A percentile compares a stretch with the other conserved stretches of the same genome.
phyloP scores from a whole-genome alignment of 2,329 filamentous ascomycete genomes.

The Neopestalotiopsis sp. region DNA sequence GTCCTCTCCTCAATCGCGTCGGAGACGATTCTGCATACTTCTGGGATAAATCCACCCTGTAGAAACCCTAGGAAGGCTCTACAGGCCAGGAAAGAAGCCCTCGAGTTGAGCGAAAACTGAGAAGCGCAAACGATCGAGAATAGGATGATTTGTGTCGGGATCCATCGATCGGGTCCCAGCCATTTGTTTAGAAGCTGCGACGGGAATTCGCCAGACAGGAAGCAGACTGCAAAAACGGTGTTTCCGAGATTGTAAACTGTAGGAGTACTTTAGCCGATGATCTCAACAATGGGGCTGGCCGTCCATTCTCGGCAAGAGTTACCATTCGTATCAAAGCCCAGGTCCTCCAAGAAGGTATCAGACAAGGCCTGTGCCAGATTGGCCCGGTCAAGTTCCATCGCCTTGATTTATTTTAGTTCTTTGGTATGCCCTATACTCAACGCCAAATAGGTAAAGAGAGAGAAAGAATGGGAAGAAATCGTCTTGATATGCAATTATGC shows the following conservation, averaged over 20 bases:
- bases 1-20: background rate
- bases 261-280: background rate
- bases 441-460: too few relatives aligned
- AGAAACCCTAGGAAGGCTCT: constrained; percentile 34
- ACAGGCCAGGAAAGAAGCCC: constrained; percentile 31
- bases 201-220: constrained; percentile 63
- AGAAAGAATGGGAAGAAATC: too few relatives aligned
- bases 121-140: constrained; percentile 35
- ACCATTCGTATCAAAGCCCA: constrained; percentile 51
- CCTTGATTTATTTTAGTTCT: constrained; percentile 32
- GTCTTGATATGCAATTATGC: background rate
- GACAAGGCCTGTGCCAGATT: constrained; percentile 54
- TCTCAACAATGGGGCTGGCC: too few relatives aligned
- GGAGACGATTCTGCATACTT: constrained; percentile 17
- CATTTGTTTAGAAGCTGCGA: constrained; percentile 65
- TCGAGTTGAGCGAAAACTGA: constrained; percentile 32
- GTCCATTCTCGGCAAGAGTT: constrained; percentile 19
- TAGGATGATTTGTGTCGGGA: constrained; percentile 34
- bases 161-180: constrained; percentile 38
- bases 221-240: constrained; percentile 57
- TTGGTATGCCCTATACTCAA: too few relatives aligned
- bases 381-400: constrained; percentile 55
- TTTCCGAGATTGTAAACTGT: constrained; percentile 57
- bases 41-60: constrained; percentile 39
- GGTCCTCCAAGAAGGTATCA: constrained; percentile 52